Evolutionary conservation across 805 yeast species (phyloP).

Genomic region (Spathaspora passalidarum): DNA sequence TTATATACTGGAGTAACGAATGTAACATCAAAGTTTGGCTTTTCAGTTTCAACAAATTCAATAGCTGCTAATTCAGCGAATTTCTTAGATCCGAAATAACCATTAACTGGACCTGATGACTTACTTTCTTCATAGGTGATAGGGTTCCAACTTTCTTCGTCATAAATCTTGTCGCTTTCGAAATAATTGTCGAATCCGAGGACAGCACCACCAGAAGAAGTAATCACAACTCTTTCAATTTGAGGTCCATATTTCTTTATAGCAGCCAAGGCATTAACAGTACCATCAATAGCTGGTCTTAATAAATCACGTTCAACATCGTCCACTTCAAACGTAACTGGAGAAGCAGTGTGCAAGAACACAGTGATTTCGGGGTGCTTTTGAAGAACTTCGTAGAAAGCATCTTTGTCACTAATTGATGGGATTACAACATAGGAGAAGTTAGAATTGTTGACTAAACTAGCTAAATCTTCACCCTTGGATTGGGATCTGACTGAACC

Average conservation of each 20-base stretch:
- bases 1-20: slow-evolving; percentile 19
- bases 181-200: slow-evolving; percentile 11
- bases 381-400: slow-evolving; percentile 20
- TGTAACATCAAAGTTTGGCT: slow-evolving; percentile 11
- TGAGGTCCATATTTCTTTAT: slow-evolving; percentile 38
- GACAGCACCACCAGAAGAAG: slow-evolving; percentile 53
- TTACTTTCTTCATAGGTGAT: slow-evolving; percentile 47
- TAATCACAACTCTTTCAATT: slow-evolving; percentile 38
- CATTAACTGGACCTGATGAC: slow-evolving; percentile 32
- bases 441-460: slow-evolving; percentile 17
- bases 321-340: slow-evolving; percentile 15
- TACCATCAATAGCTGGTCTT: slow-evolving; percentile 53
- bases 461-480: slow-evolving; percentile 29
- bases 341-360: slow-evolving; percentile 26
- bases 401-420: slow-evolving; percentile 14
- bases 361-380: slow-evolving; percentile 21
- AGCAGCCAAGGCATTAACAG: slow-evolving; percentile 45
- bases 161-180: slow-evolving; percentile 6
- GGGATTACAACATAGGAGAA: slow-evolving; percentile 20
- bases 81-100: slow-evolving; percentile 57
- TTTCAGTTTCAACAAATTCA: slow-evolving; percentile 36
- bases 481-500: slow-evolving; percentile 11
- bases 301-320: slow-evolving; percentile 43
- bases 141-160: slow-evolving; percentile 50
- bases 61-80: slow-evolving; percentile 60